A percentile compares a stretch with the other conserved stretches of the same genome.
phyloP scores from a whole-genome alignment of 257 asterid genomes.

The Ballota nigra region DNA sequence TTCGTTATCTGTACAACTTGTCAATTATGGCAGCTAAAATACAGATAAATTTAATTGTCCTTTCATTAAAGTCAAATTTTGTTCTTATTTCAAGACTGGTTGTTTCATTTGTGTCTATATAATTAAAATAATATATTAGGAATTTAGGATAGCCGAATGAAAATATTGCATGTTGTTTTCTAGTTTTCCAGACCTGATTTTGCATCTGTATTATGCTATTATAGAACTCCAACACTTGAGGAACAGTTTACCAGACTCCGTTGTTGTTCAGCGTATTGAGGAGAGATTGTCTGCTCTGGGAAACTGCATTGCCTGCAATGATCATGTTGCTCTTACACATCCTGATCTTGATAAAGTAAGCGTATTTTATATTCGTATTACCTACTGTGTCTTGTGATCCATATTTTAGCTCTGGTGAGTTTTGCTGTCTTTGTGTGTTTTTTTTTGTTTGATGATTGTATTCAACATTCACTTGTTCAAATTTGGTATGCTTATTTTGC shows the following conservation, averaged over 20 bases:
- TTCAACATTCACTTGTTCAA: background rate
- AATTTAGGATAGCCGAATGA: background rate
- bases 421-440: background rate
- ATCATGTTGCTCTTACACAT: slow-evolving; percentile 91
- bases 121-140: too few species aligned
- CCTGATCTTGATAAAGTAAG: slow-evolving; percentile 82
- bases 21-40: background rate
- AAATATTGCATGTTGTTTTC: background rate
- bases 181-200: slow-evolving; percentile 13
- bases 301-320: slow-evolving; percentile 89
- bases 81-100: background rate
- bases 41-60: background rate
- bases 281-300: slow-evolving; percentile 91
- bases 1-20: background rate
- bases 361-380: background rate
- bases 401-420: background rate
- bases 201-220: slow-evolving; percentile 5
- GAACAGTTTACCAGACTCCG: slow-evolving; percentile 82
- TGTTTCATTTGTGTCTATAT: background rate
- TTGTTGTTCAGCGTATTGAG: slow-evolving; percentile 89
- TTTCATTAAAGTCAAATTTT: background rate
- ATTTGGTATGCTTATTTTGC: background rate
- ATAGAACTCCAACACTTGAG: slow-evolving; percentile 86
- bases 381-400: background rate
- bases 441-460: background rate